Evolutionary conservation across 1,284 basidiomycete genomes (phyloP).

Genomic region (Schizophyllum commune): DNA sequence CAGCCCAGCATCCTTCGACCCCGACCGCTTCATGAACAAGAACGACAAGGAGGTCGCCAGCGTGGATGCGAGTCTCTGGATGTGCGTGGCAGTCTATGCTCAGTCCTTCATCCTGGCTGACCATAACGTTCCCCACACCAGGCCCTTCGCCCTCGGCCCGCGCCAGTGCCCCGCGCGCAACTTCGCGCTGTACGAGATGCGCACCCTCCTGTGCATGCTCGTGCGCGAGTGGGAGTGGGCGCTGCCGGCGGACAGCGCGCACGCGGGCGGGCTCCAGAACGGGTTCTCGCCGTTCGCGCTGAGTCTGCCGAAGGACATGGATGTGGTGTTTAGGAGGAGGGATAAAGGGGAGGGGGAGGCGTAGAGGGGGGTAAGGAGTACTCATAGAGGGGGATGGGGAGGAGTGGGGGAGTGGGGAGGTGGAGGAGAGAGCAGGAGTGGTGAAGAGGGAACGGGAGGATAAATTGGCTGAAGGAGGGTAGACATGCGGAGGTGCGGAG

Average conservation of each 20-base stretch:
- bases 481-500: too few relatives aligned
- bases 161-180: conserved; percentile 23
- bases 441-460: too few relatives aligned
- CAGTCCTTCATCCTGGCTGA: too few relatives aligned
- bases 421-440: too few relatives aligned
- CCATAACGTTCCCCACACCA: too few relatives aligned
- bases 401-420: too few relatives aligned
- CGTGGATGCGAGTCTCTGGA: conserved; percentile 1
- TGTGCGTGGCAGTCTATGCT: background rate
- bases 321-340: conserved; percentile 2
- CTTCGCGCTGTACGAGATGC: conserved; percentile 25
- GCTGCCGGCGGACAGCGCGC: conserved; percentile 20
- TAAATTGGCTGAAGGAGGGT: too few relatives aligned
- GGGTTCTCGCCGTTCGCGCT: conserved; percentile 25
- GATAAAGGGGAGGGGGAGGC: too few relatives aligned
- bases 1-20: conserved; percentile 3
- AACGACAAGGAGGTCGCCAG: background rate
- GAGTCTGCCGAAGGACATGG: conserved; percentile 14
- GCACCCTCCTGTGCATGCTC: conserved; percentile 21
- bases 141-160: conserved; percentile 14
- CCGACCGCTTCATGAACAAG: conserved; percentile 4
- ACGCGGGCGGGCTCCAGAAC: conserved; percentile 18
- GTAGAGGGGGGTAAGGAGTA: too few relatives aligned
- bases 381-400: too few relatives aligned
- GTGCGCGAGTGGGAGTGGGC: conserved; percentile 21